These are phyloP conservation scores for Trametes elegans DNA, from an alignment of 768 basidiomycete species.

Conservation along the genomic window DNA sequence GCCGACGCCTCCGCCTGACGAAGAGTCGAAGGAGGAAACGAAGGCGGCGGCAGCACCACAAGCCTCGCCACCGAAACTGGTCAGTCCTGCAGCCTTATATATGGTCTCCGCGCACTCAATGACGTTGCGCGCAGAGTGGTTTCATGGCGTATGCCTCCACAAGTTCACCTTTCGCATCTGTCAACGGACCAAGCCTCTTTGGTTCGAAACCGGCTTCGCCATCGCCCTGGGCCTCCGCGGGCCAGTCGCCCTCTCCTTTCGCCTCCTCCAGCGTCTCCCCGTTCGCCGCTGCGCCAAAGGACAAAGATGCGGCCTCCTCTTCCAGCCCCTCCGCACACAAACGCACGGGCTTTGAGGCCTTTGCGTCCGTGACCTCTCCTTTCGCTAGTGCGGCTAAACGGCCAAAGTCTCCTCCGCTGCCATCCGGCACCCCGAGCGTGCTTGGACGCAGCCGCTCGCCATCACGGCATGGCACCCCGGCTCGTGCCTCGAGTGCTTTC, in stretches of 20 bases:
- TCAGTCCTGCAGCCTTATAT: no score
- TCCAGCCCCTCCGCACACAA: constrained; percentile 34
- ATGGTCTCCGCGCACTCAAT: no score
- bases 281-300: constrained; percentile 28
- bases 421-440: constrained; percentile 13
- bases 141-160: constrained; percentile 81
- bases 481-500: constrained; percentile 44
- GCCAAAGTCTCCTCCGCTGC: constrained; percentile 52
- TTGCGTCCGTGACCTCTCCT: constrained; percentile 49
- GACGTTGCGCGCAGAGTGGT: constrained; percentile 52
- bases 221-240: constrained; percentile 22
- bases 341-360: constrained; percentile 57
- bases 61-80: constrained; percentile 42
- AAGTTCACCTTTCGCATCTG: constrained; percentile 69
- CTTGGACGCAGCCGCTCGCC: constrained; percentile 55
- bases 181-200: constrained; percentile 65
- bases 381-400: constrained; percentile 44
- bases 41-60: not conserved
- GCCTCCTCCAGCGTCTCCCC: constrained; percentile 13
- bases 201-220: constrained; percentile 34
- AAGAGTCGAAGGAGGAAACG: constrained; percentile 25
- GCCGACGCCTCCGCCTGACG: constrained; percentile 69
- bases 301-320: constrained; percentile 22
- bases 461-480: constrained; percentile 35
- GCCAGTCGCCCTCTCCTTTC: constrained; percentile 15